These are phyloP conservation scores for Barnettozyma siamensis DNA, from an alignment of 805 yeast species.

Conservation along the genomic window DNA sequence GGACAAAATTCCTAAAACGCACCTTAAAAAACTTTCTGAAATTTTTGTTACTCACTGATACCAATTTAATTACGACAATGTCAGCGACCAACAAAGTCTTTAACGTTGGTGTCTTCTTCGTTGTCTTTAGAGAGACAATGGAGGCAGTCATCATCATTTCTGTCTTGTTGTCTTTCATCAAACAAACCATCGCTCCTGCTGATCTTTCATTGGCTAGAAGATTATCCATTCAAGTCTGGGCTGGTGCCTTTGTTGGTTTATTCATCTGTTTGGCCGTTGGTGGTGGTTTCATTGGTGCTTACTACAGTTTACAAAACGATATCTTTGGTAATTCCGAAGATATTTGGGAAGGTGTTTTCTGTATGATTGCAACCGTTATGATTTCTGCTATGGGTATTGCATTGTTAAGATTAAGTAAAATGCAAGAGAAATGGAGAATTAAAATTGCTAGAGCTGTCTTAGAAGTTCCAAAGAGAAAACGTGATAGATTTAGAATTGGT, in stretches of 20 bases:
- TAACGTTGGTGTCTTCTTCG: constrained; percentile 63
- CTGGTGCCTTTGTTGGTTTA: constrained; percentile 71
- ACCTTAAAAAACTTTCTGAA: neutral
- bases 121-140: constrained; percentile 87
- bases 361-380: constrained; percentile 83
- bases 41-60: neutral
- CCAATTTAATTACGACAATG: neutral
- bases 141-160: constrained; percentile 93
- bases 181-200: constrained; percentile 68
- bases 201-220: constrained; percentile 52
- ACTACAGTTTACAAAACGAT: constrained; percentile 74
- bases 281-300: constrained; percentile 91
- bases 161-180: constrained; percentile 83
- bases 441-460: constrained; percentile 84
- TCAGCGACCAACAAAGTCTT: constrained; percentile 15
- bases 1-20: neutral
- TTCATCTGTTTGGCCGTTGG: constrained; percentile 79
- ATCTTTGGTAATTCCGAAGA: constrained; percentile 87
- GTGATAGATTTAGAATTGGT: constrained; percentile 49
- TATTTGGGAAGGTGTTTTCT: constrained; percentile 95
- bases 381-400: constrained; percentile 95
- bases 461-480: constrained; percentile 44
- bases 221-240: constrained; percentile 79
- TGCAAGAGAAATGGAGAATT: constrained; percentile 96
- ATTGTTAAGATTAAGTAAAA: constrained; percentile 90